Percentiles rank a stretch among this genome's conserved stretches.
Conservation (phyloP, 164 flowering plant genomes). For the Vitis amurensis region DNA sequence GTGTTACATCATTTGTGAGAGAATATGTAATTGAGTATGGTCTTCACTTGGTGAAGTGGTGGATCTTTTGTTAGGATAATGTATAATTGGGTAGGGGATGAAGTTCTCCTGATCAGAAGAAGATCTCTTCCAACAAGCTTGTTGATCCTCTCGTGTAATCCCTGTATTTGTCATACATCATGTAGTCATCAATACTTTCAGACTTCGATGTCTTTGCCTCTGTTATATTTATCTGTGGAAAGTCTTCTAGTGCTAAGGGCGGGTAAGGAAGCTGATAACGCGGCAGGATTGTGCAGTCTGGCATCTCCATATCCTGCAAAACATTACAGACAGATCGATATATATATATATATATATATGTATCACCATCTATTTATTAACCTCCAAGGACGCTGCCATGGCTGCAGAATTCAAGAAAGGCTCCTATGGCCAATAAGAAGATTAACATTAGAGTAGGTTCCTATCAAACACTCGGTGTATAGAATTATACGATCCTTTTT, state of each 20-base stretch:
- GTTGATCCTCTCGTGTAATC: conserved; percentile 26
- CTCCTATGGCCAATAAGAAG: too few species aligned
- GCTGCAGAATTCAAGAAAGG: too few species aligned
- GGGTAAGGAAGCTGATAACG: conserved; percentile 31
- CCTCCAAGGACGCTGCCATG: too few species aligned
- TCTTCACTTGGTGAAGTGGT: conserved; percentile 3
- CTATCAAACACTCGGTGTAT: too few species aligned
- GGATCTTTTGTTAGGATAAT: too few species aligned
- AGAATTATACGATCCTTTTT: too few species aligned
- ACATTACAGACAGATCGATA: neutral
- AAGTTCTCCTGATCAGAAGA: conserved; percentile 40
- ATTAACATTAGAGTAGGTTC: too few species aligned
- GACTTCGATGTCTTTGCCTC: conserved; percentile 25
- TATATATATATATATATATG: neutral
- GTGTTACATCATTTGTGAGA: conserved; percentile 10
- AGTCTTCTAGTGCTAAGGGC: conserved; percentile 53
- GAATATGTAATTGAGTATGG: neutral
- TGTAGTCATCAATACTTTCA: conserved; percentile 23
- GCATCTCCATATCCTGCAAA: conserved; percentile 37
- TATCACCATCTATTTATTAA: too few species aligned
- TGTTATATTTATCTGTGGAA: conserved; percentile 46
- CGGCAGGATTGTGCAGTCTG: conserved; percentile 14
- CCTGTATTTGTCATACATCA: conserved; percentile 24
- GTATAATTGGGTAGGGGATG: conserved; percentile 11
- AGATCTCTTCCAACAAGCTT: conserved; percentile 40